Conservation (phyloP, 768 basidiomycete species). For the Sutorius australiensis region DNA sequence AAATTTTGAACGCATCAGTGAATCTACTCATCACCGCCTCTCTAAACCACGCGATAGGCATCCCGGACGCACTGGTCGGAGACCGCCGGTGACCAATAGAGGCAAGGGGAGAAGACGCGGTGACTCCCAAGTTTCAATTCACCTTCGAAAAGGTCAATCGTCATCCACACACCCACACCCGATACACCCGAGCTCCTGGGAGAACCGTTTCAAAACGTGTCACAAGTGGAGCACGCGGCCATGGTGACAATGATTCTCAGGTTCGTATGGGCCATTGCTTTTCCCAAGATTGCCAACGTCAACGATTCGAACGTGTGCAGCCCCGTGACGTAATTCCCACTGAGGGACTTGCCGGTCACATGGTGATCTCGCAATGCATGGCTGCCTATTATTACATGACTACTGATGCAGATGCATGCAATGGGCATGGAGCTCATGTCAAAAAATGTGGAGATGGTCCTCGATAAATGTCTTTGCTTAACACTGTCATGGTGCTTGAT, state of each 20-base stretch:
- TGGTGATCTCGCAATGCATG: constrained; percentile 4
- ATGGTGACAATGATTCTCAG: constrained; percentile 1
- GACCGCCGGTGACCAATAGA: not conserved
- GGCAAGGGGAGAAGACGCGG: constrained; percentile 10
- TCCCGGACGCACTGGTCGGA: not conserved
- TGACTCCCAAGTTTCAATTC: not conserved
- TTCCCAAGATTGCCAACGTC: not conserved
- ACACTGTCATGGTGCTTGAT: not conserved
- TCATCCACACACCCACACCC: not conserved
- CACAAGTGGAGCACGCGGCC: constrained; percentile 8
- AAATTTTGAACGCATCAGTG: not conserved
- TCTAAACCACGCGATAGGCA: not conserved
- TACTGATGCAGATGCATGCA: not conserved
- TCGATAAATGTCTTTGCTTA: not conserved
- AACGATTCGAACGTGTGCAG: not conserved
- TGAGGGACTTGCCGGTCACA: not conserved
- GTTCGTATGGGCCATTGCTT: not conserved
- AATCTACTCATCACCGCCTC: too few relatives aligned
- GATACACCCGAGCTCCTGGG: not conserved
- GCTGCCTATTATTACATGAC: not conserved
- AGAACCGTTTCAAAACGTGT: constrained; percentile 11
- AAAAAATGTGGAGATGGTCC: not conserved
- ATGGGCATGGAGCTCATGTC: not conserved
- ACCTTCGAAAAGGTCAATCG: constrained; percentile 3
- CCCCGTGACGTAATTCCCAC: constrained; percentile 4